Base-by-base conservation (phyloP, 139 green algal species). In the Nannochloris sp. region DNA sequence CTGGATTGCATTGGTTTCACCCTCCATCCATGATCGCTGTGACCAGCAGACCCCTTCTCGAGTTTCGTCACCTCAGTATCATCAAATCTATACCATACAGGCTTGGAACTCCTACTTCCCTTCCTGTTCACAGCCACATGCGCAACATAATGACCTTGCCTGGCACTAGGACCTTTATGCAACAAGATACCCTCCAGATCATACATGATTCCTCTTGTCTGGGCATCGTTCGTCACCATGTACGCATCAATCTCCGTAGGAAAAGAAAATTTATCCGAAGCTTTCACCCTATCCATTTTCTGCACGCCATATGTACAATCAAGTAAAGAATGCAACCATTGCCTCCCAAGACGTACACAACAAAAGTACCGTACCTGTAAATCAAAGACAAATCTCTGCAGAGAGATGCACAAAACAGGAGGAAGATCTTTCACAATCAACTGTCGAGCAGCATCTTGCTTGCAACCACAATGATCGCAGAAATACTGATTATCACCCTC, bases 311-410 rank as follows among this genome's bases (percentile, higher is more conserved):
- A 14, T 53, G 20, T 53, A 11, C 8, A 53, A 26, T 28, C 16
- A 53, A 53, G 17, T 2, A 76, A 62, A 68, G 20, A n/a, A 40
- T 40, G 33, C 6, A 40, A 13, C 33, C 20, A 23, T 23, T 23
- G 20, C 0, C 20, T 23, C 20, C 20, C 20, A 23, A 23, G 20
- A 23, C 20, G 5, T 40, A 9, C 14, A 63, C 31, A 23, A 23
- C 20, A 23, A 6, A 53, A 53, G 16, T 2, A 11, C 17, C 46
- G 6, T 9, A 53, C 46, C 46, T 53, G 60, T 30, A 76, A 69
- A 70, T 96, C 84, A 71, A 93, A 96, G 13, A 94, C 85, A 61
- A 96, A 96, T 51, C 90, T 84, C 79, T 95, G 87, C 48, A 96
- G 82, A 5, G 82, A 81, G 48, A 96, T 46, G 66, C 85, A 88